Evolutionary conservation across 768 basidiomycete genomes (phyloP).

Genomic region (Russula sp.): DNA sequence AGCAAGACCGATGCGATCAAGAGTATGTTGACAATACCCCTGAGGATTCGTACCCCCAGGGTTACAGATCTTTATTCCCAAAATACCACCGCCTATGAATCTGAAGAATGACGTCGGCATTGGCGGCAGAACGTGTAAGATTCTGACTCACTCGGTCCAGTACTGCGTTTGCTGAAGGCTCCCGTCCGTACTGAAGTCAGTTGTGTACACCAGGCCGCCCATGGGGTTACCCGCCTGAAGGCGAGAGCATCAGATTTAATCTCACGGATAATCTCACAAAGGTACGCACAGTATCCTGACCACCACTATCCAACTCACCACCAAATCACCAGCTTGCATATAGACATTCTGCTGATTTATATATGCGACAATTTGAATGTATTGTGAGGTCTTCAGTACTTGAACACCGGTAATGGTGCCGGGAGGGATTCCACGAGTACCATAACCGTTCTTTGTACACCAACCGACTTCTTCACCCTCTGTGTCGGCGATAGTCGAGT

Average conservation of each 20-base stretch:
- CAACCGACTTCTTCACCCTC: slow-evolving; percentile 74
- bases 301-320: slow-evolving; percentile 76
- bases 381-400: slow-evolving; percentile 55
- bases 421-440: slow-evolving; percentile 69
- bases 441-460: slow-evolving; percentile 69
- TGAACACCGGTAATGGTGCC: slow-evolving; percentile 66
- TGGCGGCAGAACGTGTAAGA: neutral
- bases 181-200: slow-evolving; percentile 46
- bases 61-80: slow-evolving; percentile 76
- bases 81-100: slow-evolving; percentile 63
- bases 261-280: neutral
- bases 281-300: slow-evolving; percentile 56
- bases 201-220: slow-evolving; percentile 68
- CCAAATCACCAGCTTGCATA: slow-evolving; percentile 55
- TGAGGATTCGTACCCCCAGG: slow-evolving; percentile 49
- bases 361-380: slow-evolving; percentile 60
- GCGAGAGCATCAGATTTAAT: neutral
- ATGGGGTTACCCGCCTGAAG: slow-evolving; percentile 74
- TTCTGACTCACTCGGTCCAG: slow-evolving; percentile 60
- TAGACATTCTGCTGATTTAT: slow-evolving; percentile 60
- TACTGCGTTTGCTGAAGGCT: slow-evolving; percentile 54
- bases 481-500: slow-evolving; percentile 56
- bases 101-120: slow-evolving; percentile 39
- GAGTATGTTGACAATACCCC: slow-evolving; percentile 66
- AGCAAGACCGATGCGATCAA: slow-evolving; percentile 68